Percentiles rank a stretch among this genome's conserved stretches.
Conservation (phyloP, 139 green algal genomes). For the Pycnococcus provasolii region DNA sequence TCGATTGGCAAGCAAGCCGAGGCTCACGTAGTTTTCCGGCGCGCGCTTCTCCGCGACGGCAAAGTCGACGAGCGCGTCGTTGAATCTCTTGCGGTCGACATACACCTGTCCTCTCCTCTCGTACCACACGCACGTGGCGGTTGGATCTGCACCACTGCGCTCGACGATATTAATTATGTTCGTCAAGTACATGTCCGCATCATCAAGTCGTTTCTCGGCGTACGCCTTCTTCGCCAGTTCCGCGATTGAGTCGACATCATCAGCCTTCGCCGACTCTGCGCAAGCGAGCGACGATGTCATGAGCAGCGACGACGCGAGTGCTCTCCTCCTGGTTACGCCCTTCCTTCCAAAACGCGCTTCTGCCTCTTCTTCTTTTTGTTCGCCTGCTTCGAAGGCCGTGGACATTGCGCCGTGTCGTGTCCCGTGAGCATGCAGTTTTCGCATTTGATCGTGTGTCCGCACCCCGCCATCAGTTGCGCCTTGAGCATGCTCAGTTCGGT, state of each 20-base stretch:
- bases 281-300: background rate
- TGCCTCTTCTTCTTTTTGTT: background rate
- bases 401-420: background rate
- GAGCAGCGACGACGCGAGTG: background rate
- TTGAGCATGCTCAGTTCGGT: no score
- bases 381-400: background rate
- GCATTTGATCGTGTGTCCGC: no score
- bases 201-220: background rate
- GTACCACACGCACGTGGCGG: constrained; percentile 34
- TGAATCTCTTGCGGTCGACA: constrained; percentile 70
- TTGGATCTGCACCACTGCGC: background rate
- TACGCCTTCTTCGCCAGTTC: background rate
- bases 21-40: constrained; percentile 7
- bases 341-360: background rate
- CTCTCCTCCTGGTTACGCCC: background rate
- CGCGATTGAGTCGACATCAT: background rate
- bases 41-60: constrained; percentile 28
- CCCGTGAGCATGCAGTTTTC: no score
- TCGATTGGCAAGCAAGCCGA: constrained; percentile 46
- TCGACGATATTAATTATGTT: background rate
- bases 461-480: no score
- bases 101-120: constrained; percentile 63
- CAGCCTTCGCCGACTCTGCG: background rate
- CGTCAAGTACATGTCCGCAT: background rate
- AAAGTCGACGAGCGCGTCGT: constrained; percentile 52